Base-by-base conservation (phyloP, 1,284 basidiomycete genomes). In the Caloboletus inedulis region DNA sequence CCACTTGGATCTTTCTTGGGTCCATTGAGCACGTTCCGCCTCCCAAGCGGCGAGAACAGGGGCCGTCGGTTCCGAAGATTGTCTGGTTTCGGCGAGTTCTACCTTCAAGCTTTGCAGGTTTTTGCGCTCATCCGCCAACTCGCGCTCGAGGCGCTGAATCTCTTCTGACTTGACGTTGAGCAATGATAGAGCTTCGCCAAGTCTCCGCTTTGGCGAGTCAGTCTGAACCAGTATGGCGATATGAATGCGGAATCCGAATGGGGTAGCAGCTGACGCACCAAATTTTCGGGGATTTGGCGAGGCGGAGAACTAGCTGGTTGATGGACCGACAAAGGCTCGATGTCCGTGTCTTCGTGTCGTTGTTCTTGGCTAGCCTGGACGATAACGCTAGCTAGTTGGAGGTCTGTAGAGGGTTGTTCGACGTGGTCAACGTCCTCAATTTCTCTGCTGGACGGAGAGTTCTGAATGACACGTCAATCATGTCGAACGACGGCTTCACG, bases 111-210 rank as follows among this genome's bases (percentile, higher is more conserved):
- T 7, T 37, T 54, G 49, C 4, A 47, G 0, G 18, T 19, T 53
- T 19, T 53, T 57, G 43, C 53, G 59, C 25, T 62, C 57, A 34
- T 60, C 52, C 3, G 53, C 47, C 48, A 61, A 52, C 46, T 72
- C 69, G 43, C 50, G 54, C 47, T 63, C 60, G 23, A 74, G 61
- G 19, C 57, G 57, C 12, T 69, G 58, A n/a, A 74, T 74, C 47
- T 72, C 72, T 47, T 71, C 70, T 1, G 72, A 73, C 52, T 74
- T 73, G 30, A 64, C 52, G 40, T 73, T 62, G 19, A 72, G 62
- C 23, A 73, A 51, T 6, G 66, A 67, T 12, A 74, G 49, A 1
- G 69, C 71, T 33, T 69, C 57, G 21, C 63, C 65, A 7, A 72
- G 61, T 36, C 62, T 62, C 29, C 62, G 59, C 31, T 59, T 61